Evolutionary conservation across 306 rosid species (phyloP), one percentile per base, ranked within the genome.

Genomic region (Senna tora): DNA sequence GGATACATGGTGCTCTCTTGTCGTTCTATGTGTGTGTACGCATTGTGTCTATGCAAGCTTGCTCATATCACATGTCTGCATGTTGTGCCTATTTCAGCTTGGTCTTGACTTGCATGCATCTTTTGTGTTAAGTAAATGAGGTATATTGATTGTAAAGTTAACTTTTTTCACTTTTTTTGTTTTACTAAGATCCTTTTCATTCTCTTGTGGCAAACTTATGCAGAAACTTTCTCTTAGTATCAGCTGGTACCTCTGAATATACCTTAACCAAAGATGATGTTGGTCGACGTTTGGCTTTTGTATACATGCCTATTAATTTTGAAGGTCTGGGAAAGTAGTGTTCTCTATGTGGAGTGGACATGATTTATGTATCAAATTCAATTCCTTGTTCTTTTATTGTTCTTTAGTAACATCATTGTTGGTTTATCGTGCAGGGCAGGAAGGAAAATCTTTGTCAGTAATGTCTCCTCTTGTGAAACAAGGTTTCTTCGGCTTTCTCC

Each of bases 191-290:
- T 64, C 46, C 75, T 75, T 34, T 43, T 65, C 43, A 5, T 33
- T 57, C 68, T 63, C n/a, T 62, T 69, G 67, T 80, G 80, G 41
- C 64, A 64, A 75, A 49, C 74, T 2, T 57, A 60, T 75, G 79
- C 96, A 91, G 99, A 52, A 80, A 80, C 73, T 81, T 85, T 76
- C 67, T 78, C 49, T 75, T 81, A 78, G 77, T 89, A 61, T 91
- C 93, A 68, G 85, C 91, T 41, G 97, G 97, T 51, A 89, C 97
- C 63, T 79, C 89, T 42, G 99, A 88, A 59, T 94, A 91, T 72
- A 82, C 88, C 78, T 81, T 94, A 84, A 86, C 89, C 69, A 89
- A 89, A 88, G 96, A 94, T 52, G 99, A 94, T 80, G 85, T 94
- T 79, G 97, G 96, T 32, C 86, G 60, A 19, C 81, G 83, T 63